phyloP scores from a whole-genome alignment of 2,329 filamentous ascomycete species.

The Pseudogymnoascus sp. region DNA sequence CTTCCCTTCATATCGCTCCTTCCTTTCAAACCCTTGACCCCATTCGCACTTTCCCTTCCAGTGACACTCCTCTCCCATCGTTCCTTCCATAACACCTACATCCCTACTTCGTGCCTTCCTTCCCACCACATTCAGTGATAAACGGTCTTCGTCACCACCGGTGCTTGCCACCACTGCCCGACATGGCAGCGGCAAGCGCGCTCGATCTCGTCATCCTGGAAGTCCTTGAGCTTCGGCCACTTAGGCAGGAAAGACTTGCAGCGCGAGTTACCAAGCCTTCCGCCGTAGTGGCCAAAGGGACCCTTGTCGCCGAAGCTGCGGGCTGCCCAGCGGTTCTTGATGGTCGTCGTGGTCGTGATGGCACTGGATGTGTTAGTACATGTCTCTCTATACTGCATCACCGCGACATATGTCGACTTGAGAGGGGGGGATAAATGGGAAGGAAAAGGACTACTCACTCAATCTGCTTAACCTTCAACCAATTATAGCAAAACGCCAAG shows the following conservation, averaged over 20 bases:
- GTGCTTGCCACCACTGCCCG: conserved; percentile 1
- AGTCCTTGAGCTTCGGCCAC: conserved; percentile 7
- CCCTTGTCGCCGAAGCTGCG: background rate
- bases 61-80: background rate
- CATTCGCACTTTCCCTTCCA: background rate
- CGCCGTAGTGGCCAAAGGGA: background rate
- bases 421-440: background rate
- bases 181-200: conserved; percentile 1
- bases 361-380: background rate
- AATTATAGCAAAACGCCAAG: background rate
- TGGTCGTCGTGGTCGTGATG: background rate
- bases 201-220: conserved; percentile 2
- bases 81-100: background rate
- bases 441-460: background rate
- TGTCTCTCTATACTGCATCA: background rate
- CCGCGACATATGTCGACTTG: background rate
- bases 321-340: background rate
- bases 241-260: background rate
- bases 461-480: conserved; percentile 5
- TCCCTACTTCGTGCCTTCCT: background rate
- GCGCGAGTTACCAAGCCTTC: background rate
- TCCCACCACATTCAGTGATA: background rate
- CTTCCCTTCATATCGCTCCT: background rate
- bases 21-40: background rate
- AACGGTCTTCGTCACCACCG: background rate